Evolutionary conservation across 768 basidiomycete genomes (phyloP).

Genomic region (Phaeolepiota aurea): DNA sequence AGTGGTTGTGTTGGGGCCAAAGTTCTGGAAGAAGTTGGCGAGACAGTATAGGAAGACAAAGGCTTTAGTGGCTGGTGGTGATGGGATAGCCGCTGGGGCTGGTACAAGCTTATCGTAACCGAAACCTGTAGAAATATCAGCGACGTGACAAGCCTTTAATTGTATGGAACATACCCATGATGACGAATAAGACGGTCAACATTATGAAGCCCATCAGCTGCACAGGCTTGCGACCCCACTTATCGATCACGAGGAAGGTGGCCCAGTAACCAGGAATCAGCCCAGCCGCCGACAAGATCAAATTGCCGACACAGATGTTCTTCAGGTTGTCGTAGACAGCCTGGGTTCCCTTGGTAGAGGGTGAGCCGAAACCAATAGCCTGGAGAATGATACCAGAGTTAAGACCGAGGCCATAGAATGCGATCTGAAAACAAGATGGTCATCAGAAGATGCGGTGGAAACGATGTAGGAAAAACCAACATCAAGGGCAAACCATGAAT

Average conservation of each 20-base stretch:
- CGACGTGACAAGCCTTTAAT: background rate
- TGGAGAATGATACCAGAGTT: conserved; percentile 72
- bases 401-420: conserved; percentile 84
- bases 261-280: conserved; percentile 78
- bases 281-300: conserved; percentile 70
- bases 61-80: conserved; percentile 41
- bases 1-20: conserved; percentile 75
- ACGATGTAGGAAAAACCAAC: conserved; percentile 25
- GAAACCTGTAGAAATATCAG: conserved; percentile 39
- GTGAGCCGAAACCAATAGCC: conserved; percentile 65
- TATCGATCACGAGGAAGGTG: conserved; percentile 59
- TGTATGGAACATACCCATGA: conserved; percentile 46
- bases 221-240: conserved; percentile 76
- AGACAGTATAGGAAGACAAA: conserved; percentile 83
- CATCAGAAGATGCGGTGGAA: background rate
- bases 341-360: conserved; percentile 20
- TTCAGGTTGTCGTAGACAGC: conserved; percentile 48
- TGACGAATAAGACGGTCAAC: conserved; percentile 57
- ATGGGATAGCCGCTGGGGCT: conserved; percentile 19
- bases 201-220: conserved; percentile 71
- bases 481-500: conserved; percentile 87
- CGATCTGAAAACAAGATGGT: conserved; percentile 38
- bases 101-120: conserved; percentile 50
- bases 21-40: conserved; percentile 89
- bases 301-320: conserved; percentile 67